Conservation (phyloP, 495 filamentous ascomycete genomes). For the Schizothecium vesticola region DNA sequence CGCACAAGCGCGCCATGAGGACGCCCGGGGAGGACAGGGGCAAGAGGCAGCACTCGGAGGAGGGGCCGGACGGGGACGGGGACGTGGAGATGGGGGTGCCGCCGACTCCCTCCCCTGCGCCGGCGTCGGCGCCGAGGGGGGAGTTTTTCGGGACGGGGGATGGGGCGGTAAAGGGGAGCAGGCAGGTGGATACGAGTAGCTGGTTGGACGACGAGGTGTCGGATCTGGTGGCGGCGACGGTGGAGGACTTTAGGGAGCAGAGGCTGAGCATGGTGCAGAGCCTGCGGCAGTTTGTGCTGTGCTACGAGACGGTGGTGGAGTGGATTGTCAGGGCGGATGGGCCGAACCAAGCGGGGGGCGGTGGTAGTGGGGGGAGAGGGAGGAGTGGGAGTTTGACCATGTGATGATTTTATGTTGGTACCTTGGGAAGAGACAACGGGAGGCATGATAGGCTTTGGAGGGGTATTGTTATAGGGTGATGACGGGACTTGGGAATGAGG, state of each 20-base stretch:
- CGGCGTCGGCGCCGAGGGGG: not conserved
- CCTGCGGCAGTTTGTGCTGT: constrained; percentile 88
- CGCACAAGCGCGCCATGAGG: constrained; percentile 25
- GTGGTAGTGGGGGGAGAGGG: constrained; percentile 7
- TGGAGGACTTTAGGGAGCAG: constrained; percentile 84
- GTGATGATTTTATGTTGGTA: not conserved
- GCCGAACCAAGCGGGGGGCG: constrained; percentile 6
- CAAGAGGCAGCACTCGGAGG: constrained; percentile 5
- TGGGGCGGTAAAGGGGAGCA: not conserved
- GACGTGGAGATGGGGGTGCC: constrained; percentile 14
- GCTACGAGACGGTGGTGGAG: constrained; percentile 91
- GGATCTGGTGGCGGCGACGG: constrained; percentile 78
- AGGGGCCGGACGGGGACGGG: constrained; percentile 40
- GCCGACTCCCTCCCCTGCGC: constrained; percentile 7
- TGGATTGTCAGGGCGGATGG: constrained; percentile 58
- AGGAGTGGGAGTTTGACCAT: constrained; percentile 27
- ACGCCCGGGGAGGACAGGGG: constrained; percentile 31
- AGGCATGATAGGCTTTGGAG: not conserved
- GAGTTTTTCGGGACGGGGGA: not conserved
- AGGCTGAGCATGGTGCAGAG: constrained; percentile 96
- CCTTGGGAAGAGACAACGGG: not conserved
- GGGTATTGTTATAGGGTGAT: no score
- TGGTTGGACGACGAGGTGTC: constrained; percentile 50
- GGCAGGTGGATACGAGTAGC: constrained; percentile 28
- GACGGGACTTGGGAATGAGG: no score